Base-by-base conservation (phyloP, 495 filamentous ascomycete species). In the Apodospora peruviana region DNA sequence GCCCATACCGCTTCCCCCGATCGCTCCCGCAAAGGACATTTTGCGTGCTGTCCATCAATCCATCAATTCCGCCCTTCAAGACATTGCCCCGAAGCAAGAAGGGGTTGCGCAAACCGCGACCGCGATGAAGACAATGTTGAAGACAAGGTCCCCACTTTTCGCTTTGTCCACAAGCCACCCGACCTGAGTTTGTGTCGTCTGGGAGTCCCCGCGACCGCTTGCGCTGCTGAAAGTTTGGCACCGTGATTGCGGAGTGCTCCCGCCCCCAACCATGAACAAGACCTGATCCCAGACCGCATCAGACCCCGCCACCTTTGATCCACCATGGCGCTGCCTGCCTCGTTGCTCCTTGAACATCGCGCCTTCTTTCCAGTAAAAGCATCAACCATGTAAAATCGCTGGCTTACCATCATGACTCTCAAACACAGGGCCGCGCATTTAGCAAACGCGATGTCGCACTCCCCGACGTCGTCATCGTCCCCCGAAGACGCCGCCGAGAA, bases 401-500 rank as follows among this genome's bases (percentile, higher is more conserved):
- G 43, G 46, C 56, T 62, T 49, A 63, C 59, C 20, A 22, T 40
- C 8, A 34, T 50, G n/a, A n/a, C 47, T 36, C 18, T 39, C 3
- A 2, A 3, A 23, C 20, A 44, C 50, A 66, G 63, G 55, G 63
- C 59, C 41, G 63, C 61, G 24, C 63, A 66, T 24, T 35, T 64
- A 25, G 52, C 58, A 52, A 59, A 60, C 37, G 47, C 56, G 20
- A 66, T 66, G 67, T 85, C 82, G 65, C 85, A 85, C 29, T 93
- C 90, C 22, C 85, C 86, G 11, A 82, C 82, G 2, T 89, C 86
- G 20, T 81, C 85, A n/a, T 88, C 87, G 21, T 88, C 88, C 4
- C 80, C 79, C 43, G 88, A 84, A 55, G 91, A 95, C 51, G 86
- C 87, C 53, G 78, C 90, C 59, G 89, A 94, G 60, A 89, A 91